Conservation (phyloP, 148 eudicot species). For the Arbutus unedo region DNA sequence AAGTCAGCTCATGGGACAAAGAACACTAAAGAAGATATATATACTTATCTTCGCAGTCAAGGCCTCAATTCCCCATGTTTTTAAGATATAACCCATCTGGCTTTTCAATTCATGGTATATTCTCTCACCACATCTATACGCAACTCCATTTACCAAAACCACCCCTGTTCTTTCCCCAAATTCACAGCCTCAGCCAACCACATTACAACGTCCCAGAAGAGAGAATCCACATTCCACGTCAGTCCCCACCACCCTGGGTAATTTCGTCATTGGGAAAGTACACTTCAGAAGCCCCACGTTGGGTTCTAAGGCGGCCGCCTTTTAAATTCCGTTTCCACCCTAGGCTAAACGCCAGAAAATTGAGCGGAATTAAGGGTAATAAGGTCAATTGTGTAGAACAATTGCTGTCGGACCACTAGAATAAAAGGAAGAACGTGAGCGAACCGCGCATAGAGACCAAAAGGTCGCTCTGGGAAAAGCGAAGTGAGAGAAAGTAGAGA, state of each 20-base stretch:
- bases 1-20: neutral
- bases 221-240: too few species aligned
- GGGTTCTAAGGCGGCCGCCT: slow-evolving; percentile 35
- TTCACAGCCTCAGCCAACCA: slow-evolving; percentile 6
- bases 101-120: slow-evolving; percentile 42
- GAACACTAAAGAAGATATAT: neutral
- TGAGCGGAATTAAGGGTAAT: slow-evolving; percentile 10
- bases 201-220: neutral
- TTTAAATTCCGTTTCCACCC: slow-evolving; percentile 30
- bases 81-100: slow-evolving; percentile 41
- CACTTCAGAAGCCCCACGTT: slow-evolving; percentile 33
- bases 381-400: neutral
- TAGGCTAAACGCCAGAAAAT: neutral
- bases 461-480: slow-evolving; percentile 24
- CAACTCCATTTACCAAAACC: slow-evolving; percentile 15
- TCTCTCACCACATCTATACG: slow-evolving; percentile 10
- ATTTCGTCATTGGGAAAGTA: slow-evolving; percentile 16
- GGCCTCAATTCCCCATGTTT: slow-evolving; percentile 21
- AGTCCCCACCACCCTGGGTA: slow-evolving; percentile 17
- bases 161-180: slow-evolving; percentile 17
- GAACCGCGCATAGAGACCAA: slow-evolving; percentile 46
- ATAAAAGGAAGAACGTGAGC: slow-evolving; percentile 40
- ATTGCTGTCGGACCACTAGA: slow-evolving; percentile 14
- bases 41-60: neutral
- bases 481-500: slow-evolving; percentile 26